Evolutionary conservation across 1,139 yeast species (phyloP).

Genomic region (Komagataea norvegica): DNA sequence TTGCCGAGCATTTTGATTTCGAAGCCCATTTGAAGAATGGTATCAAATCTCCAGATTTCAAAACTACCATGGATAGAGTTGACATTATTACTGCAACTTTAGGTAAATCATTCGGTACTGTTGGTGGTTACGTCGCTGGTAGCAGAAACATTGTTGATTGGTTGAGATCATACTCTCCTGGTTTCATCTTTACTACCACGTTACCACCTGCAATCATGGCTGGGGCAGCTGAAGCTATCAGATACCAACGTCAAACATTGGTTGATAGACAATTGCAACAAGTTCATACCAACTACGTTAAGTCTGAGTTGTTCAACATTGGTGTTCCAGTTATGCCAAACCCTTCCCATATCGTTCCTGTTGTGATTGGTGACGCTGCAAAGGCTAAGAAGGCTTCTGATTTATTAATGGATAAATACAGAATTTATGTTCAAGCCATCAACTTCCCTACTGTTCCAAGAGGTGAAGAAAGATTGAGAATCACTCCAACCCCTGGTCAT

Average conservation of each 20-base stretch:
- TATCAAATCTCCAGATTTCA: conserved; percentile 44
- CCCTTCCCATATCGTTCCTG: conserved; percentile 96
- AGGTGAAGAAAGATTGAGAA: conserved; percentile 92
- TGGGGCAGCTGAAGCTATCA: conserved; percentile 83
- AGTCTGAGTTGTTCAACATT: conserved; percentile 56
- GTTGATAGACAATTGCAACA: conserved; percentile 83
- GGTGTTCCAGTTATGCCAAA: conserved; percentile 97
- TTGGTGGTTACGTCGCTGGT: conserved; percentile 97
- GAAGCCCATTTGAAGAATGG: conserved; percentile 72
- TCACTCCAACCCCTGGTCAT: conserved; percentile 98
- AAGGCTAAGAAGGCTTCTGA: conserved; percentile 91
- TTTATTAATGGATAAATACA: conserved; percentile 73
- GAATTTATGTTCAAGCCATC: conserved; percentile 94
- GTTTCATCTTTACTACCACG: conserved; percentile 93
- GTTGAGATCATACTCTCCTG: conserved; percentile 95
- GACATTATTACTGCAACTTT: conserved; percentile 97
- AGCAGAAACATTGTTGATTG: conserved; percentile 81
- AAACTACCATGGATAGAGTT: conserved; percentile 78
- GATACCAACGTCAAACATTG: conserved; percentile 76
- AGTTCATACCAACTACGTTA: conserved; percentile 78
- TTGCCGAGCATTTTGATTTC: conserved; percentile 92
- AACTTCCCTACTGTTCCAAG: conserved; percentile 97
- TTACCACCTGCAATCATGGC: conserved; percentile 98
- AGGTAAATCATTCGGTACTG: conserved; percentile 95
- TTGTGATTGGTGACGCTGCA: conserved; percentile 89